Evolutionary conservation across 2,329 filamentous ascomycete genomes (phyloP), one percentile per base, ranked within the genome.

Genomic region (Alternaria arbusti): DNA sequence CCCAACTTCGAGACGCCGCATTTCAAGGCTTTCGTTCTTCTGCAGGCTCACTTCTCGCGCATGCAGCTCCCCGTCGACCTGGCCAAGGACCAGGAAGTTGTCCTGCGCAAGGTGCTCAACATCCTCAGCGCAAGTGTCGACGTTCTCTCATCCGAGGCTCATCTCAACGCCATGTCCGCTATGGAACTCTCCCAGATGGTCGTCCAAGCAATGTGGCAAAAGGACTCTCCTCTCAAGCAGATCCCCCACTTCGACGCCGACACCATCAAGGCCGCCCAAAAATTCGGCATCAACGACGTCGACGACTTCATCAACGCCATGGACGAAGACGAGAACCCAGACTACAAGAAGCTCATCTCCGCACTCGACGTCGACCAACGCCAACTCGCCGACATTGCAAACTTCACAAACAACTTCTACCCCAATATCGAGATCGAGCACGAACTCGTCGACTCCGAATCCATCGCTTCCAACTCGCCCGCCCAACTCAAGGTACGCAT

Each of bases 181-280:
- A 99, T 99, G 95, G 96, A 99, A 80, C 93, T 99, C 88, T 97
- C 93, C 12, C 96, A 99, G 78, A 99, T 99, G 96, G 93, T 96
- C 57, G 94, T 99, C 4, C 96, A 99, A 82, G 94, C 91, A 54
- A 97, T 98, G 93, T 99, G 96, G 96, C 95, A 99, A 82, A 91
- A 94, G 61, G 96, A 99, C 80, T 96, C 92, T 74, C 94, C 96
- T 43, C 86, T 99, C 70, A 97, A 97, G 84, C 96, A 99, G 81
- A 97, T 99, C 75, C 96, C 96, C 70, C 93, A 98, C 83, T 98
- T 98, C 79, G 89, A 90, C 15, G 88, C 90, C 40, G 90, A 95
- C 65, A 90, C 91, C 54, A 90, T 98, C 70, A 91, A 95, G 81
- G 91, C 89, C 68, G 93, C 92, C 47, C 91, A 91, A 75, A 89